A percentile compares a stretch with the other conserved stretches of the same genome.
Evolutionary conservation across 805 yeast genomes (phyloP).

Genomic region (Candida chilensis): DNA sequence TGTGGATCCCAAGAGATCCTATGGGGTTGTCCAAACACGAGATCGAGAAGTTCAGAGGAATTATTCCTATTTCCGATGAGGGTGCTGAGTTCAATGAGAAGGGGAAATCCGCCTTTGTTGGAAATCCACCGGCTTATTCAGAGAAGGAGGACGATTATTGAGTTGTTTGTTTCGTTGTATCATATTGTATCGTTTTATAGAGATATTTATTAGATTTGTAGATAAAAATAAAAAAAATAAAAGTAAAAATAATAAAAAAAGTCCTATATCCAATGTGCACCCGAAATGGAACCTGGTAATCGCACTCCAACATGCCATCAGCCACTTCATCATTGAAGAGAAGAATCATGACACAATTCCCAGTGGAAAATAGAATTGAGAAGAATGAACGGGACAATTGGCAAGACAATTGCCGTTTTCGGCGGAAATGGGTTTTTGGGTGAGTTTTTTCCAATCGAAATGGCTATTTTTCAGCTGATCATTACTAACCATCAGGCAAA

Average conservation of each 20-base stretch:
- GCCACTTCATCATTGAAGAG: too few species aligned
- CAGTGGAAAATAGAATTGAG: constrained; percentile 22
- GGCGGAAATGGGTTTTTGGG: constrained; percentile 91
- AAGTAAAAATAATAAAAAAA: too few species aligned
- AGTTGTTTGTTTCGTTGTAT: too few species aligned
- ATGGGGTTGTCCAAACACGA: constrained; percentile 67
- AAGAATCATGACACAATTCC: constrained; percentile 24
- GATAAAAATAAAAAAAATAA: too few species aligned
- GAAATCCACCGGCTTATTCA: constrained; percentile 38
- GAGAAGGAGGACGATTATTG: neutral
- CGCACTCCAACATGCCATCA: too few species aligned
- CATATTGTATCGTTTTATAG: too few species aligned
- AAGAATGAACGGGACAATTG: constrained; percentile 12
- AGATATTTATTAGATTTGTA: too few species aligned
- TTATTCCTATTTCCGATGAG: constrained; percentile 58
- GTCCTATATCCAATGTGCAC: too few species aligned
- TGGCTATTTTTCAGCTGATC: neutral
- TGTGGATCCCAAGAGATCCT: constrained; percentile 91
- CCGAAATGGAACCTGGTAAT: too few species aligned
- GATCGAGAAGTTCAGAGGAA: constrained; percentile 43
- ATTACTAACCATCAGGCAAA: constrained; percentile 7
- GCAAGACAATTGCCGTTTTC: constrained; percentile 45
- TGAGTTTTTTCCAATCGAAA: constrained; percentile 9
- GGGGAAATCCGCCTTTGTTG: constrained; percentile 37
- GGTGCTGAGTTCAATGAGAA: constrained; percentile 50